Evolutionary conservation across 306 rosid species (phyloP), one percentile per base, ranked within the genome.

Genomic region (Mimosa pudica): DNA sequence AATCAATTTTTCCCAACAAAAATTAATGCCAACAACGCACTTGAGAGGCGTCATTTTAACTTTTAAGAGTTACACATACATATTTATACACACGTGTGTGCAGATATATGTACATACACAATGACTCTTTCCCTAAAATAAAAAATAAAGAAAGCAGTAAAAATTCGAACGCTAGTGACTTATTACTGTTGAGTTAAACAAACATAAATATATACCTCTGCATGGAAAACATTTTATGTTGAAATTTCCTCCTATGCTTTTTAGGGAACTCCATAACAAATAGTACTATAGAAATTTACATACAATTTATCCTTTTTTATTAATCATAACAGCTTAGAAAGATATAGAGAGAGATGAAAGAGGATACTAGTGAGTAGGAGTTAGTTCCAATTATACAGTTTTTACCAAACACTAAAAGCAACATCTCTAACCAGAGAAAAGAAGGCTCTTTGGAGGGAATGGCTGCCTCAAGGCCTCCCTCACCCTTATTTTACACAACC

Each of bases 401-500:
- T 66, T 42, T 49, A 76, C 68, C 80, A 57, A 73, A 77, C 77
- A 80, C 35, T n/a, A 65, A 62, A 47, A 62, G 66, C 69, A 30
- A 30, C 17, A 17, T 55, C 61, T 80, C 75, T 65, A 16, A 41
- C 79, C 70, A 78, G 35, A 70, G 76, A 74, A 74, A 79, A 75
- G 77, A 81, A 69, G 64, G 73, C 80, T 81, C 85, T 82, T 49
- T 63, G 10, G 38, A 58, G 74, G 76, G 51, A 81, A 71, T 79
- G 71, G 77, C 24, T 60, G 64, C 70, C 48, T 58, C 74, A 65
- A 73, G 47, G 70, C 71, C 77, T 71, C 44, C 51, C 35, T 73
- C 76, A 72, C 84, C 62, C 44, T 81, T 80, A 60, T 46, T 82
- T 87, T 77, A 79, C 67, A 82, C 73, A 82, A 84, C 49, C 73